Evolutionary conservation across 768 basidiomycete genomes (phyloP).

Genomic region (Auricularia sp.): DNA sequence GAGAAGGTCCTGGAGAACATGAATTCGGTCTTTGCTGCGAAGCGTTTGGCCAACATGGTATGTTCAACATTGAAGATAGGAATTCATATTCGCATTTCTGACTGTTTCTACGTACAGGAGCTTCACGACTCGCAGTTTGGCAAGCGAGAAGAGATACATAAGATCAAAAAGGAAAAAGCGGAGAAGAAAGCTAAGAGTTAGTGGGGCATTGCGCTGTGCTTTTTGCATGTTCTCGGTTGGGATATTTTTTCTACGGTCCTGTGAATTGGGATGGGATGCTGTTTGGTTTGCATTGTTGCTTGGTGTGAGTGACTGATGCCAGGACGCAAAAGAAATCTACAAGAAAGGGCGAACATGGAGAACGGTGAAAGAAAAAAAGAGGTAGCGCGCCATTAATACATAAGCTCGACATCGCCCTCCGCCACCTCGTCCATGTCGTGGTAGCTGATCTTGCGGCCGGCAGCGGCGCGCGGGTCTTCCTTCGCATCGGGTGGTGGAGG

Average conservation of each 20-base stretch:
- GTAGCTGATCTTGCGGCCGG: constrained; percentile 84
- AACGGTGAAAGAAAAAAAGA: not conserved
- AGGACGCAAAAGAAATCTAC: not conserved
- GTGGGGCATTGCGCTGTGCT: not conserved
- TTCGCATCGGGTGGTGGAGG: constrained; percentile 82
- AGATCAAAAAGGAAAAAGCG: constrained; percentile 37
- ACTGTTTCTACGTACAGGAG: constrained; percentile 36
- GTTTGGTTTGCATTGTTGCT: not conserved
- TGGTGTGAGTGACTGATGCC: not conserved
- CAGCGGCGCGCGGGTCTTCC: constrained; percentile 86
- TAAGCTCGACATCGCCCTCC: constrained; percentile 53
- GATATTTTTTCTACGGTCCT: not conserved
- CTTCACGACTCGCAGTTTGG: constrained; percentile 86
- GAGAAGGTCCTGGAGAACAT: constrained; percentile 72
- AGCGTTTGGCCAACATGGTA: constrained; percentile 90
- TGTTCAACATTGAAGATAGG: constrained; percentile 16
- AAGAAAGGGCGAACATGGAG: not conserved
- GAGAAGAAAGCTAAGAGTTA: not conserved
- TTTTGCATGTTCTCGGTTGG: not conserved
- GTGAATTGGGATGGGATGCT: not conserved
- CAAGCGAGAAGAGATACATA: constrained; percentile 74
- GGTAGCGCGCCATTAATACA: constrained; percentile 11
- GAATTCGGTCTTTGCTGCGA: constrained; percentile 85
- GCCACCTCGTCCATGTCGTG: constrained; percentile 93
- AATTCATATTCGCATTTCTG: not conserved